phyloP scores from a whole-genome alignment of 768 basidiomycete genomes.

The Lyophyllum semitale region DNA sequence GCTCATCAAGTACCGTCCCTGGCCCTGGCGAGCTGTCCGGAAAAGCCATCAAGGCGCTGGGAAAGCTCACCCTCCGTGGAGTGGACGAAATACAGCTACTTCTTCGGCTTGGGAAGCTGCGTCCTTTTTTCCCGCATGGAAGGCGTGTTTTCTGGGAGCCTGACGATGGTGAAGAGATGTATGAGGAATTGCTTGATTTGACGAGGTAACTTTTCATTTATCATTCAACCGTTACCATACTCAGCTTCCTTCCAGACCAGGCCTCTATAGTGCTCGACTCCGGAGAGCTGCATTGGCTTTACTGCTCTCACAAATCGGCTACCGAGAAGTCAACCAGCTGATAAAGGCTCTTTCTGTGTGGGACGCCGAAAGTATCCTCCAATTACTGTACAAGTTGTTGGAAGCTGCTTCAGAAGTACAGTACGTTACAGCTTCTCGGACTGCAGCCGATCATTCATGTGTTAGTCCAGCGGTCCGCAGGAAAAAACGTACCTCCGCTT shows the following conservation, averaged over 20 bases:
- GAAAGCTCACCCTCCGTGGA: not conserved
- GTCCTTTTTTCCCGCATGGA: slow-evolving; percentile 2
- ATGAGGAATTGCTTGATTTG: slow-evolving; percentile 1
- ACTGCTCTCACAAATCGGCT: not conserved
- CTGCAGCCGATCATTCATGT: not conserved
- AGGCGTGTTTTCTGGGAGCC: slow-evolving; percentile 2
- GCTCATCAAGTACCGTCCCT: slow-evolving; percentile 1
- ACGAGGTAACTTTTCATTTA: not conserved
- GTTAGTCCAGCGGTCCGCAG: not conserved
- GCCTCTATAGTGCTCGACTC: not conserved
- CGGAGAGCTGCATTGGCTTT: not conserved
- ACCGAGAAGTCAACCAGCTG: slow-evolving; percentile 1
- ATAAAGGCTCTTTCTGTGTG: not conserved
- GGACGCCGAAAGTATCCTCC: not conserved
- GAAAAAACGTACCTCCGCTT: not conserved
- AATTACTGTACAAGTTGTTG: not conserved
- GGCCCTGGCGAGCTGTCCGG: slow-evolving; percentile 1
- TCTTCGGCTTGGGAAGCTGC: not conserved
- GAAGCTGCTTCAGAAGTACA: not conserved
- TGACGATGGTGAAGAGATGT: slow-evolving; percentile 6
- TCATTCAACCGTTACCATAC: not conserved
- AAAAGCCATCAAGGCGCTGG: not conserved
- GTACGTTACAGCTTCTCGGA: not conserved
- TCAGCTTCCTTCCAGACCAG: not conserved
- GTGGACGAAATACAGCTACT: slow-evolving; percentile 2